Evolutionary conservation across 164 flowering plant genomes (phyloP).

Genomic region (Nymphaea thermarum): DNA sequence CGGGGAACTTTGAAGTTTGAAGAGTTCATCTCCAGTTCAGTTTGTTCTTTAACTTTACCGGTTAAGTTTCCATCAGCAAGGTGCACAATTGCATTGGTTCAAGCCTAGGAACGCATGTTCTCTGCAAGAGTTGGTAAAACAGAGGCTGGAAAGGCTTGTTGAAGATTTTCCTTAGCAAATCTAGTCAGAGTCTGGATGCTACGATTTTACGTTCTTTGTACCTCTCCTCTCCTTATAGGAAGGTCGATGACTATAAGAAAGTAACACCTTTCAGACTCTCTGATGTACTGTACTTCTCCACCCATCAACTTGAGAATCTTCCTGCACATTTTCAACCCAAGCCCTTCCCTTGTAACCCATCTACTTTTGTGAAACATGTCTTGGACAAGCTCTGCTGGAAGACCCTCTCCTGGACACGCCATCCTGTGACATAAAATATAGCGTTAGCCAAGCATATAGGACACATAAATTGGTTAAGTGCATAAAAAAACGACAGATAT

Average conservation of each 20-base stretch:
- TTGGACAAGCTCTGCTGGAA: constrained; percentile 61
- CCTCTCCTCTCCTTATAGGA: constrained; percentile 13
- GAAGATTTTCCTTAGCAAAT: neutral
- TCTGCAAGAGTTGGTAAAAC: neutral
- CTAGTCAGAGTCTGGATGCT: neutral
- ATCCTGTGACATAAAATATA: constrained; percentile 26
- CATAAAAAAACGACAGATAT: too few species aligned
- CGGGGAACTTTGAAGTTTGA: neutral
- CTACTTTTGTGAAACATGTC: constrained; percentile 67
- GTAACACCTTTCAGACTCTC: constrained; percentile 68
- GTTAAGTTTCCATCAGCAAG: too few species aligned
- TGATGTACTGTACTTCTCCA: constrained; percentile 79
- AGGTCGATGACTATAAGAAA: constrained; percentile 50
- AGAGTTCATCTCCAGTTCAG: neutral
- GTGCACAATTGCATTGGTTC: too few species aligned
- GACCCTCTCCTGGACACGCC: constrained; percentile 70
- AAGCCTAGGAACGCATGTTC: too few species aligned
- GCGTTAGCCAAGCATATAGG: neutral
- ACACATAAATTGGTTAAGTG: too few species aligned
- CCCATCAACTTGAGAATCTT: constrained; percentile 67
- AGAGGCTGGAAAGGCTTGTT: neutral
- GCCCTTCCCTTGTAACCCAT: constrained; percentile 68
- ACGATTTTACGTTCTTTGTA: neutral
- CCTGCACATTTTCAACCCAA: constrained; percentile 71
- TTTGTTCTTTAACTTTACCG: neutral